Conservation (phyloP, 73 alveolate genomes). For the Paramecium pentaurelia region DNA sequence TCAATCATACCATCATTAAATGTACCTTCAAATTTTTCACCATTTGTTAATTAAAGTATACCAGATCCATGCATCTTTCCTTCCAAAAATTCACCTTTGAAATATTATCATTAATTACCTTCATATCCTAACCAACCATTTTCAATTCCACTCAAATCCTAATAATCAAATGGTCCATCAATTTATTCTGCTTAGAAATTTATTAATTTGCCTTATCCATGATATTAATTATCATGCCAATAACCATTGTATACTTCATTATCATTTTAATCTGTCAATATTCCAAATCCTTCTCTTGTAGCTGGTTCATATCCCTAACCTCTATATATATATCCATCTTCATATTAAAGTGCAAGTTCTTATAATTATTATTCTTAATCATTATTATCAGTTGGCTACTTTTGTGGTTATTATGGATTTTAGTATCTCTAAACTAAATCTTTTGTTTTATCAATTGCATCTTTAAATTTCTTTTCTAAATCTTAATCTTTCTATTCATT, state of each 20-base stretch:
- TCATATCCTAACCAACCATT: slow-evolving; percentile 40
- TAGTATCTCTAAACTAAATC: background rate
- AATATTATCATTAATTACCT: background rate
- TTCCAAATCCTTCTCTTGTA: slow-evolving; percentile 15
- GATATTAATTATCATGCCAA: slow-evolving; percentile 39
- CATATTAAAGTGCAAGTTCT: background rate
- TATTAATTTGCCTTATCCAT: background rate
- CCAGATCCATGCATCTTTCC: slow-evolving; percentile 42
- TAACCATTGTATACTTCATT: slow-evolving; percentile 23
- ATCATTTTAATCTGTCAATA: background rate
- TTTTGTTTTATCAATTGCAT: background rate
- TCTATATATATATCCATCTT: slow-evolving; percentile 29
- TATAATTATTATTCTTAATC: background rate
- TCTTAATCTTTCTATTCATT: background rate
- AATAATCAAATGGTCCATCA: slow-evolving; percentile 14
- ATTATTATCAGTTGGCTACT: background rate
- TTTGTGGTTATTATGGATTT: background rate
- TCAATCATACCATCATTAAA: slow-evolving; percentile 40
- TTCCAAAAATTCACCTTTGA: background rate
- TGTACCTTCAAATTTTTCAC: slow-evolving; percentile 8
- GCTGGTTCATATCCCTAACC: slow-evolving; percentile 18
- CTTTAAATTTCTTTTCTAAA: slow-evolving; percentile 6
- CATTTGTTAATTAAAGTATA: background rate
- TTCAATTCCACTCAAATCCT: slow-evolving; percentile 9
- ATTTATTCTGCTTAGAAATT: slow-evolving; percentile 7